phyloP scores from a whole-genome alignment of 805 yeast species.

The Wickerhamiella hasegawae region DNA sequence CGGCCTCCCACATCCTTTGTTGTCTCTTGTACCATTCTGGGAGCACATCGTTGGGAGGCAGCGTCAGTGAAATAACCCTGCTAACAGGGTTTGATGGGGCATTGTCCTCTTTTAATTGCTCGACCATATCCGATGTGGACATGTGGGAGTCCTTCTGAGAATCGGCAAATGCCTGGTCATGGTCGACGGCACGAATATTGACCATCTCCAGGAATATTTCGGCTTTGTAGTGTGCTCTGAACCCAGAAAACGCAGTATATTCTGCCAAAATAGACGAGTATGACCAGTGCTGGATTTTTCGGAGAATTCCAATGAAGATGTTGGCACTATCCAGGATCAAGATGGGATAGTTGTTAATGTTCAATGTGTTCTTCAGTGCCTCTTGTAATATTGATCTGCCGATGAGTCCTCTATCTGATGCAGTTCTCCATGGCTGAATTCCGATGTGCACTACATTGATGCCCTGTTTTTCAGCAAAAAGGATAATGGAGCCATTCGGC shows the following conservation, averaged over 20 bases:
- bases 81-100: no score
- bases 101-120: no score
- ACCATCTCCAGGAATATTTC: slow-evolving; percentile 71
- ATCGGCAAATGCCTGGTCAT: slow-evolving; percentile 35
- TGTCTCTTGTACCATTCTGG: slow-evolving; percentile 63
- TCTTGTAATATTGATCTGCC: slow-evolving; percentile 47
- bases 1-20: slow-evolving; percentile 38
- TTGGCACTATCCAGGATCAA: slow-evolving; percentile 67
- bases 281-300: slow-evolving; percentile 81
- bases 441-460: slow-evolving; percentile 23
- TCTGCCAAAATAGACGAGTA: slow-evolving; percentile 73
- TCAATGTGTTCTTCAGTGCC: slow-evolving; percentile 49
- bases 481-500: slow-evolving; percentile 56
- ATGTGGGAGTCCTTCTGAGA: slow-evolving; percentile 24
- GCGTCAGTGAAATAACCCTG: slow-evolving; percentile 17
- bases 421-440: slow-evolving; percentile 25
- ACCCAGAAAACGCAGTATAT: slow-evolving; percentile 61
- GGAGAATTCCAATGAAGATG: slow-evolving; percentile 61
- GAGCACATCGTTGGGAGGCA: slow-evolving; percentile 48
- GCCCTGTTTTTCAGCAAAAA: slow-evolving; percentile 36
- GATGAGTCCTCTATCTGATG: slow-evolving; percentile 58
- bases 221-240: slow-evolving; percentile 58
- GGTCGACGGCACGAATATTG: slow-evolving; percentile 34
- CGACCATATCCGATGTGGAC: slow-evolving; percentile 15
- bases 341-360: slow-evolving; percentile 46